These are phyloP conservation scores for sorghum (Sorghum bicolor) DNA, from an alignment of 176 grass and related monocot genomes.

Conservation along the genomic window Sorghum_bicolor_NCBIv3 NC_012872.2:64639501-64640000, in stretches of 20 bases:
- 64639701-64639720: conserved; percentile 88
- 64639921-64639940: conserved; percentile 17
- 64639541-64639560: neutral
- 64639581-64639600: neutral
- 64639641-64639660: conserved; percentile 9
- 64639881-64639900: neutral
- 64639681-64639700: conserved; percentile 78
- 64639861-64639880: conserved; percentile 9
- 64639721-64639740: conserved; percentile 88
- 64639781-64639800: neutral
- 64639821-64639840: neutral
- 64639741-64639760: conserved; percentile 74
- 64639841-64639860: neutral
- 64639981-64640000: conserved; percentile 91
- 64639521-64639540: neutral
- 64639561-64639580: neutral
- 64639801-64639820: neutral
- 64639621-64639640: neutral
- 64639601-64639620: neutral
- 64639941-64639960: conserved; percentile 79
- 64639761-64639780: neutral
- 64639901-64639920: neutral
- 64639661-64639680: conserved; percentile 49
- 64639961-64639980: conserved; percentile 92
- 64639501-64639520: neutral